These are phyloP conservation scores for Sergeia podlipaevii DNA, from an alignment of 208 protist genomes.

Conservation along the genomic window DNA sequence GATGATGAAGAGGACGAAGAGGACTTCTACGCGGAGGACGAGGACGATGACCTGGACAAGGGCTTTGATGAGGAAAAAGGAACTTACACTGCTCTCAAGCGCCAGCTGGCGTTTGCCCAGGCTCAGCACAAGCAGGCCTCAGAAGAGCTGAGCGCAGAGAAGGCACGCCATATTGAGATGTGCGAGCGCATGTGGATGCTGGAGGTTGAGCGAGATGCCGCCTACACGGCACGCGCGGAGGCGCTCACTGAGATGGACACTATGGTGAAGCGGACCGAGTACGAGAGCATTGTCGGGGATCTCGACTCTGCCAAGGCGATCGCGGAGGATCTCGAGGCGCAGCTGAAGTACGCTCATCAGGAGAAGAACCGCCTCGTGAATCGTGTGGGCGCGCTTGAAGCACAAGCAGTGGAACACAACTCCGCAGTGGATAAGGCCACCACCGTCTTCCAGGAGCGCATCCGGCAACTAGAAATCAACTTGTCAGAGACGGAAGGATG, in stretches of 20 bases:
- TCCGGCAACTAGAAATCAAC: no score
- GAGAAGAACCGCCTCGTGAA: conserved; percentile 5
- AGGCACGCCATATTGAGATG: conserved; percentile 39
- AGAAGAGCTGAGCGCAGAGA: conserved; percentile 53
- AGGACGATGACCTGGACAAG: conserved; percentile 14
- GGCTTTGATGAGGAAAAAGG: conserved; percentile 7
- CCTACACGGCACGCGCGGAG: conserved; percentile 14
- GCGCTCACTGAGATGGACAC: conserved; percentile 11
- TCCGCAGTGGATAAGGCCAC: no score
- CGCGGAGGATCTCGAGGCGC: conserved; percentile 20
- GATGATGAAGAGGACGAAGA: conserved; percentile 11
- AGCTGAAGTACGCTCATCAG: conserved; percentile 20
- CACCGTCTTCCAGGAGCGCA: no score
- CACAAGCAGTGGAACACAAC: background rate
- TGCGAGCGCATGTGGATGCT: conserved; percentile 71
- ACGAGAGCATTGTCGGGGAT: conserved; percentile 31
- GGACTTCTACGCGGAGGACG: conserved; percentile 17
- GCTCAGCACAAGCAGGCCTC: conserved; percentile 28
- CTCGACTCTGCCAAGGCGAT: conserved; percentile 19
- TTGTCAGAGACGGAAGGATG: no score
- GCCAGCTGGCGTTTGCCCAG: conserved; percentile 40
- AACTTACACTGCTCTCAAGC: conserved; percentile 15
- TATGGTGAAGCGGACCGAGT: conserved; percentile 16
- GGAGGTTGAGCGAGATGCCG: conserved; percentile 49
- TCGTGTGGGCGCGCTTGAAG: no score